Base-by-base conservation (phyloP, 306 rosid genomes). In the Acacia melanoxylon region DNA sequence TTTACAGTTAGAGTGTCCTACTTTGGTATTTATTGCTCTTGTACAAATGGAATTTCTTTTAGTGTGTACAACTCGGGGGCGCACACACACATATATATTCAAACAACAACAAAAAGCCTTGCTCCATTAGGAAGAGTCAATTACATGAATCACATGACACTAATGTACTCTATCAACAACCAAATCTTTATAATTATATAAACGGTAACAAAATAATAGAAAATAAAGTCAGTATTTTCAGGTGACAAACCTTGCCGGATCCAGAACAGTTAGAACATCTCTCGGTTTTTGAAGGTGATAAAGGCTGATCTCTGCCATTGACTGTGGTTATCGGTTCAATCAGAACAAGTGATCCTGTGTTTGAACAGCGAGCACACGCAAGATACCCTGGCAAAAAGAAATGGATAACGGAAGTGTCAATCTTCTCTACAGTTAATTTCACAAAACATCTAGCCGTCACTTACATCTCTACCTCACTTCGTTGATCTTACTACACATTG, bases 211-310 rank as follows among this genome's bases (percentile, higher is more conserved):
- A 35, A 12, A n/a, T 10, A 70, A 65, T 24, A 77, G 69, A 40
- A 15, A 68, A 75, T 29, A 16, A 82, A 49, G 58, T 59, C 14
- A 35, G 72, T 78, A 68, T 41, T 61, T 80, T 65, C 11, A 61
- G 61, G 68, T 29, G 66, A 85, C 88, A 46, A 79, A 95, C 99
- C 99, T 95, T 95, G 89, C 99, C 97, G 33, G 99, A 85, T 62
- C 99, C 98, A 29, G 98, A 93, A 87, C 99, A 95, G 77, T 95
- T 95, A 71, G 97, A 88, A 85, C 98, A 95, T 86, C 99, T 90
- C 84, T 95, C 93, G 0, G 91, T 87, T 85, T 89, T 93, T 16
- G 98, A 96, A n/a, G 84, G 89, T 4, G 93, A 83, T 20, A 93
- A 83, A 72, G 95, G 97, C 80, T 79, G 89, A 82, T 86, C 54